Base-by-base conservation (phyloP, 2,329 filamentous ascomycete species). In the Gyromitra esculenta region DNA sequence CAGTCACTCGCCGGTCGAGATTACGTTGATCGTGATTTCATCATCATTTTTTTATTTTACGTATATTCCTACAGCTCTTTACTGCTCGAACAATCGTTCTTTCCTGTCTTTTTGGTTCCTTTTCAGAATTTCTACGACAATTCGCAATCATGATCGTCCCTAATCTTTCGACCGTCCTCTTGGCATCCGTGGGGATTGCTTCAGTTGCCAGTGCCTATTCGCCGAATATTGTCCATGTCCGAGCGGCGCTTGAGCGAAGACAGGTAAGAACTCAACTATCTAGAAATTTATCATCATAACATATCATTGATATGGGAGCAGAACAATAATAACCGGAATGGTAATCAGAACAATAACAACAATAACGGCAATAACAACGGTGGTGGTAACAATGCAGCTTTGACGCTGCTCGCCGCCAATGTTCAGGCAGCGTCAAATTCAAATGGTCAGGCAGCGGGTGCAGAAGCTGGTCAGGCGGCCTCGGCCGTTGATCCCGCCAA, bases 401-500 rank as follows among this genome's bases (percentile, higher is more conserved):
- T 48, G 85, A 84, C 66, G 21, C 82, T 89, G 48, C 79, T 84
- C 39, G 78, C 83, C 13, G 82, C 85, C 62, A 85, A 84, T 68
- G 68, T 89, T 59, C 87, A 89, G 82, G 85, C 84, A 18, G 87
- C 85, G 63, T 88, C 87, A 5, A 82, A 84, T 71, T 82, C 82
- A 11, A 86, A 87, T 48, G 88, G 87, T 60, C 85, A 87, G 79
- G 82, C 84, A 66, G 84, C 84, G 21, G 83, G 81, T 4, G 82
- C 81, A 11, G 83, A 83, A 0, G 83, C 83, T 52, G 87, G 86
- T 62, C 88, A 89, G 81, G 82, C 86, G 39, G 83, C 86, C 48
- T 90, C 88, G 5, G 80, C 81, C 13, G 89, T 86, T 86, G 88
- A 90, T 79, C 77, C 83, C 18, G 84, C 85, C 84, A 90, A 90